A percentile compares a stretch with the other conserved stretches of the same genome.
phyloP scores from a whole-genome alignment of 352 stramenopile genomes.

The Phytophthora tentaculata region DNA sequence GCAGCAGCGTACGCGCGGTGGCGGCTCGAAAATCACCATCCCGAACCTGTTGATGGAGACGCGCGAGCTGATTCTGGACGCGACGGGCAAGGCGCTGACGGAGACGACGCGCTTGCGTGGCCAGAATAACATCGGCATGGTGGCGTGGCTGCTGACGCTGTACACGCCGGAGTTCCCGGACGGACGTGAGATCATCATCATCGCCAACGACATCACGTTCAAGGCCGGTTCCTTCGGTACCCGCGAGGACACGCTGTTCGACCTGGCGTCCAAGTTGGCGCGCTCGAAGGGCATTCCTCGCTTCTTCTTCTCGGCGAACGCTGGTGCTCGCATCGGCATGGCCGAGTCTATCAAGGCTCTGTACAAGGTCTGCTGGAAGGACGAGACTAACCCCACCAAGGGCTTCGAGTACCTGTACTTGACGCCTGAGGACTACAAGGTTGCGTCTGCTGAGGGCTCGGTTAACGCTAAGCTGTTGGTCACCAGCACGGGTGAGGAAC shows the following conservation, averaged over 20 bases:
- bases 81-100: constrained; percentile 60
- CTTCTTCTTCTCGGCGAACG: constrained; percentile 99
- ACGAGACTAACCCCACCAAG: constrained; percentile 95
- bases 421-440: constrained; percentile 94
- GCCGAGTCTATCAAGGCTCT: constrained; percentile 98
- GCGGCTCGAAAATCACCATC: constrained; percentile 70
- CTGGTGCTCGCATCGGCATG: constrained; percentile 98
- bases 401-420: constrained; percentile 99
- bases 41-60: constrained; percentile 95
- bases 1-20: constrained; percentile 70
- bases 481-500: constrained; percentile 74
- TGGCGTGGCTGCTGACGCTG: constrained; percentile 98
- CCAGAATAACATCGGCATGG: constrained; percentile 99
- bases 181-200: constrained; percentile 97
- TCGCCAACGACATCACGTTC: constrained; percentile 99
- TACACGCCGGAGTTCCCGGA: constrained; percentile 98
- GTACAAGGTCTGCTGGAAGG: constrained; percentile 98
- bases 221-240: constrained; percentile 99
- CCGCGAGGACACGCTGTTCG: constrained; percentile 98
- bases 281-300: constrained; percentile 94
- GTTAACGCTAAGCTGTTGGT: constrained; percentile 88
- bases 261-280: constrained; percentile 96
- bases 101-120: constrained; percentile 87
- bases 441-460: constrained; percentile 87
- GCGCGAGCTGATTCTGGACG: constrained; percentile 94